A percentile compares a stretch with the other conserved stretches of the same genome.
phyloP scores from a whole-genome alignment of 306 rosid species.

The Fragaria nilgerrensis region DNA sequence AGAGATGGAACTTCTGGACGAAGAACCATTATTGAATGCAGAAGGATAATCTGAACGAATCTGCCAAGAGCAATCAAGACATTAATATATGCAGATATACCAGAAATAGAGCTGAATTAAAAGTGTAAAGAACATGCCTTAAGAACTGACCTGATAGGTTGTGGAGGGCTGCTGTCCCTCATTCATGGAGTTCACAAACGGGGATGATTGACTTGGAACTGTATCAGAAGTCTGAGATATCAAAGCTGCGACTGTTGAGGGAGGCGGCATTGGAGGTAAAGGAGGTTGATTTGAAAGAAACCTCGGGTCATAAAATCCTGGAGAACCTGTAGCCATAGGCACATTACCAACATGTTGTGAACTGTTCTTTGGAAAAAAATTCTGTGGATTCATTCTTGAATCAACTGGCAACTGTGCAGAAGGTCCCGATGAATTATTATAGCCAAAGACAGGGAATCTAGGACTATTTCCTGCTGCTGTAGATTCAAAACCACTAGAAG shows the following conservation, averaged over 20 bases:
- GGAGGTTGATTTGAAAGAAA: conserved; percentile 85
- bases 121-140: conserved; percentile 8
- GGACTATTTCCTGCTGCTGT: conserved; percentile 41
- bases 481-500: conserved; percentile 64
- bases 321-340: conserved; percentile 56
- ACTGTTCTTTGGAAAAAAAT: conserved; percentile 56
- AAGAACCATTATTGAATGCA: conserved; percentile 47
- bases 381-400: conserved; percentile 56
- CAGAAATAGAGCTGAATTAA: conserved; percentile 13
- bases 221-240: conserved; percentile 62
- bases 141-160: conserved; percentile 52
- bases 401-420: conserved; percentile 58
- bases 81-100: conserved; percentile 17
- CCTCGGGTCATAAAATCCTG: conserved; percentile 78
- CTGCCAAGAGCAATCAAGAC: conserved; percentile 41
- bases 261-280: conserved; percentile 96
- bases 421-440: conserved; percentile 51
- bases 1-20: conserved; percentile 55
- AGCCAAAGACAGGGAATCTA: conserved; percentile 50
- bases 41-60: conserved; percentile 69
- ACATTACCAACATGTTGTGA: conserved; percentile 64
- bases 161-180: conserved; percentile 58
- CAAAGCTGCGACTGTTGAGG: conserved; percentile 55
- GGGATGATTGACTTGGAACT: conserved; percentile 56
- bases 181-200: conserved; percentile 52